Base-by-base conservation (phyloP, 2,329 filamentous ascomycete genomes). In the Cladosporium sp. region DNA sequence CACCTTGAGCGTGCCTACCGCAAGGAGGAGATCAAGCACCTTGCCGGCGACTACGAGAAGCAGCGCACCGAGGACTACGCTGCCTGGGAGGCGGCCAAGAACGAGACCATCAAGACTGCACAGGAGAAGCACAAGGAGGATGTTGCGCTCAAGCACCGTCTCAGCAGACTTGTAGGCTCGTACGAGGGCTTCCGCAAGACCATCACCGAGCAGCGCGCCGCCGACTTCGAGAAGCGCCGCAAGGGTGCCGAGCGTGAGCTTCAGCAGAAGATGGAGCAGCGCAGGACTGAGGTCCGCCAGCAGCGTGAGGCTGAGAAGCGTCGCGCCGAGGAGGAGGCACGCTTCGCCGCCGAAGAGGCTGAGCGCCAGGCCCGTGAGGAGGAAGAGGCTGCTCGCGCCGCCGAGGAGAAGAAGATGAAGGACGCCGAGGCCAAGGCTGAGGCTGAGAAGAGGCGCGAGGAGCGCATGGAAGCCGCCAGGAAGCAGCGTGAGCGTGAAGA, bases 1-100 rank as follows among this genome's bases (percentile, higher is more conserved):
- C 92, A 98, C 72, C 76, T 98, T 61, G 93, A 98, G 77, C 88
- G 93, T 75, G 93, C 93, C 32, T 94, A 94, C 80, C 85, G 93
- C 63, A 88, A 92, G 69, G 93, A 97, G 73, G 93, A 98, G 72
- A 74, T 85, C 64, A 95, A 96, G 81, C 92, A 96, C 72, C 76
- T 97, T 52, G 76, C 83, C 51, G 83, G 84, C 43, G 93, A 98
- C 65, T 95, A 94, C 65, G 85, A 87, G 57, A 77, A 76, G 61
- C 93, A 98, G 73, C 84, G 85, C 66, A 81, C 90, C 65, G 76
- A 72, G 51, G 93, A 98, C 65, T 69, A 85, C 57, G 84, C 82
- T 50, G 82, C 88, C 35, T 95, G 95, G 67, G 88, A 97, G 64
- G 77, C 80, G 64, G 78, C 80, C 60, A 95, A 87, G 75, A 76